Conservation (phyloP, 352 stramenopile genomes). For the Globisporangium iwayamae region DNA sequence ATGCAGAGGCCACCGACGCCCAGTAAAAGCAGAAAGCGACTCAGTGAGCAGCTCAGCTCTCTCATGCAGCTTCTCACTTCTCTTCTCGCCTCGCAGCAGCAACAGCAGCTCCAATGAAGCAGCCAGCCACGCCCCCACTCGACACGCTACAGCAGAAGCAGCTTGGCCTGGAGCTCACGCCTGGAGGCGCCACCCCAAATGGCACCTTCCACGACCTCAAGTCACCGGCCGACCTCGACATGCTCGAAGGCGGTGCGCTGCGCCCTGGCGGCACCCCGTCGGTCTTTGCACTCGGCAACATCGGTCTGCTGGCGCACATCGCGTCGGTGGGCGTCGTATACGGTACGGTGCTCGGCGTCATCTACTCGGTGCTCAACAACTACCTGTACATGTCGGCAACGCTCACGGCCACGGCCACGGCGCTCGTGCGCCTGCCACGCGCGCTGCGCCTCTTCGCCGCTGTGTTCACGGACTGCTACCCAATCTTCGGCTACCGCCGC, state of each 20-base stretch:
- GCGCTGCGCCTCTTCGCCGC: slow-evolving; percentile 53
- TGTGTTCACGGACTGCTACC: slow-evolving; percentile 74
- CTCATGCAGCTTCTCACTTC: slow-evolving; percentile 2
- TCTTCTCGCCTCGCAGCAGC: background rate
- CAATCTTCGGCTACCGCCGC: slow-evolving; percentile 74
- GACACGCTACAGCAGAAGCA: slow-evolving; percentile 4
- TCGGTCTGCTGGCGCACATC: slow-evolving; percentile 47
- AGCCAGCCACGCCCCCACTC: slow-evolving; percentile 2
- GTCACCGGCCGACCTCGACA: slow-evolving; percentile 4
- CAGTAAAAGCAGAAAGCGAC: background rate
- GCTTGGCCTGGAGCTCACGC: background rate
- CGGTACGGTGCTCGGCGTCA: slow-evolving; percentile 27
- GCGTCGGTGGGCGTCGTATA: slow-evolving; percentile 43
- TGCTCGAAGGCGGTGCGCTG: slow-evolving; percentile 31
- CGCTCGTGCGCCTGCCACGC: slow-evolving; percentile 37
- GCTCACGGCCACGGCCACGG: slow-evolving; percentile 39
- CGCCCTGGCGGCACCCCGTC: slow-evolving; percentile 32
- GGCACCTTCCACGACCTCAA: slow-evolving; percentile 6
- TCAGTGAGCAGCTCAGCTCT: background rate
- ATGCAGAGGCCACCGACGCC: background rate
- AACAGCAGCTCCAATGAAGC: background rate
- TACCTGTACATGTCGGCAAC: slow-evolving; percentile 58
- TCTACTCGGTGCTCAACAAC: slow-evolving; percentile 57
- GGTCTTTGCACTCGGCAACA: slow-evolving; percentile 33
- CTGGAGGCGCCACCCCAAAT: background rate